Base-by-base conservation (phyloP, 768 basidiomycete species). In the Termitomyces sp. region DNA sequence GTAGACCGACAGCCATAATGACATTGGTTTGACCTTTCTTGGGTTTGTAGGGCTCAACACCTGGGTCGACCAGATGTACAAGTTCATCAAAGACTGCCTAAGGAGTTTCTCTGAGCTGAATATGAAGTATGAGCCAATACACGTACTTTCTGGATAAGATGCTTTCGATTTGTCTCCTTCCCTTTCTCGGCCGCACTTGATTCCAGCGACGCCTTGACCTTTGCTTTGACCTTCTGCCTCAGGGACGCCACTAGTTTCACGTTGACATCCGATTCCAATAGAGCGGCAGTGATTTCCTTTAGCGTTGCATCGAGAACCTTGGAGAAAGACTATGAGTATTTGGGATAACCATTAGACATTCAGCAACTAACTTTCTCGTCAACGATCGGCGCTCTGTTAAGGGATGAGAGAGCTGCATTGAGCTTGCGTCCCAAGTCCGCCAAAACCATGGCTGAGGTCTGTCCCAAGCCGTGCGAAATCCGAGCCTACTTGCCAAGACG, bases 31-130 rank as follows among this genome's bases (percentile, higher is more conserved):
- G 89, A 0, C 94, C 95, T 69, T 98, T 98, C 74, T 89, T 91
- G 7, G 97, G 97, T 68, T 97, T 96, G 70, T 93, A 97, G 2
- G 94, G 92, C 63, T 95, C 93, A 7, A 92, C 88, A 0, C 93
- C 94, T 10, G 97, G 95, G 67, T 99, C 97, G 2, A 99, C 96
- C 13, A 99, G 76, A 44, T 86, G 79, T 18, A 98, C 97, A 2
- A 99, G 84, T 69, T 99, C 96, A 72, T 98, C 95, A 63, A 94
- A 98, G 31, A 99, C 90, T 12, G 94, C 88, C 95, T 98, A 61
- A 9, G 44, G 48, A n/a, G 36, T 23, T 22, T 33, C 4, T 20
- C 39, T 51, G 42, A 44, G 20, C 32, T 25, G 15, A 9, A 31
- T 12, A 5, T 40, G n/a, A 50, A 25, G 33, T 38, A n/a, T 33